Conservation (phyloP, 1,139 yeast genomes). For the Suhomyces maxii region DNA sequence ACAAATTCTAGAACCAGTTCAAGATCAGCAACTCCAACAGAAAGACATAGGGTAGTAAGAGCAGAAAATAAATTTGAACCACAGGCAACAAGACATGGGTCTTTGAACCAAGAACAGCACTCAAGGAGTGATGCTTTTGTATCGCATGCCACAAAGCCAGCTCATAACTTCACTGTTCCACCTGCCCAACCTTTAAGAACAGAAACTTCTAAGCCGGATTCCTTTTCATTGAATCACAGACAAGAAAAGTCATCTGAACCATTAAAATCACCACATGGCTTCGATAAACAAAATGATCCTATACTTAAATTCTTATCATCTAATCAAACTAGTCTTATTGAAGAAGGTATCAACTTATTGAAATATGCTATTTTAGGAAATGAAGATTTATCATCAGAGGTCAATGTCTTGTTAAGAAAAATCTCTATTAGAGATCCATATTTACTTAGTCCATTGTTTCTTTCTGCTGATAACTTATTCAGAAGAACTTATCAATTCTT, state of each 20-base stretch:
- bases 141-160: too few relatives aligned
- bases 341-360: conserved; percentile 40
- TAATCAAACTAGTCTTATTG: conserved; percentile 24
- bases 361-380: conserved; percentile 41
- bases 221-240: too few relatives aligned
- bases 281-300: conserved; percentile 35
- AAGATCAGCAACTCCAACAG: conserved; percentile 9
- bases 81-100: neutral
- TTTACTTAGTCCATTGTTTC: conserved; percentile 31
- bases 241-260: neutral
- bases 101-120: neutral
- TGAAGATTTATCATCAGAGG: conserved; percentile 33
- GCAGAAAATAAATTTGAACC: neutral
- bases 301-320: conserved; percentile 39
- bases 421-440: conserved; percentile 34
- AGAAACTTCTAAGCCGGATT: too few relatives aligned
- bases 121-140: neutral
- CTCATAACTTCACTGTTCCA: too few relatives aligned
- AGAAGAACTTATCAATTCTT: conserved; percentile 28
- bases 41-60: neutral
- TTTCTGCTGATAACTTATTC: conserved; percentile 27
- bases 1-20: conserved; percentile 1
- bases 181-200: too few relatives aligned
- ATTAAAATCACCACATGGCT: conserved; percentile 3
- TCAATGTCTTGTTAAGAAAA: conserved; percentile 22